Evolutionary conservation across 208 protist genomes (phyloP).

Genomic region (Entamoeba moshkovskii): DNA sequence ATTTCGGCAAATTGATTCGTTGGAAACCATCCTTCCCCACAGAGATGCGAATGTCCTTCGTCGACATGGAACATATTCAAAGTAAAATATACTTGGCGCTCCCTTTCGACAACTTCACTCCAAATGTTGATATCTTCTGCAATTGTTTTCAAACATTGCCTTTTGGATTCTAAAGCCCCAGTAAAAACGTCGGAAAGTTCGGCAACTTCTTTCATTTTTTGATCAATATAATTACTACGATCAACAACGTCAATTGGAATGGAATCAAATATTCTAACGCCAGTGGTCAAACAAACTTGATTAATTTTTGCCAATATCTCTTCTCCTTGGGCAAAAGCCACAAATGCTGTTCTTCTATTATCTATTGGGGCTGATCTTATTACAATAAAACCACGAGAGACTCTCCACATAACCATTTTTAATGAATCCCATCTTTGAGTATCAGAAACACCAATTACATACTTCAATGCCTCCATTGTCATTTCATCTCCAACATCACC

Average conservation of each 20-base stretch:
- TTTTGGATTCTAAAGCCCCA: not conserved
- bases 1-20: not conserved
- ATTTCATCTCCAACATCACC: not conserved
- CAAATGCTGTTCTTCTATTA: not conserved
- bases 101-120: not conserved
- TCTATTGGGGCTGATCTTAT: not conserved
- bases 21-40: not conserved
- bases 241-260: not conserved
- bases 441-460: not conserved
- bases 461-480: not conserved
- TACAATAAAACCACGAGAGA: not conserved
- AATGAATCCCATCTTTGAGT: not conserved
- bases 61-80: conserved; percentile 6
- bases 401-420: not conserved
- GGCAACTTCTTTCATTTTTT: not conserved
- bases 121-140: not conserved
- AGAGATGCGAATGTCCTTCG: not conserved
- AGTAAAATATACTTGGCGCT: not conserved
- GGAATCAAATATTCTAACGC: not conserved
- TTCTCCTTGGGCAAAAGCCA: not conserved
- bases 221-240: not conserved
- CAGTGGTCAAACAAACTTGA: not conserved
- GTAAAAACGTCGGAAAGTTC: not conserved
- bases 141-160: not conserved
- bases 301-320: not conserved